Conservation (phyloP, 768 basidiomycete species). For the Termitomyces sp. region DNA sequence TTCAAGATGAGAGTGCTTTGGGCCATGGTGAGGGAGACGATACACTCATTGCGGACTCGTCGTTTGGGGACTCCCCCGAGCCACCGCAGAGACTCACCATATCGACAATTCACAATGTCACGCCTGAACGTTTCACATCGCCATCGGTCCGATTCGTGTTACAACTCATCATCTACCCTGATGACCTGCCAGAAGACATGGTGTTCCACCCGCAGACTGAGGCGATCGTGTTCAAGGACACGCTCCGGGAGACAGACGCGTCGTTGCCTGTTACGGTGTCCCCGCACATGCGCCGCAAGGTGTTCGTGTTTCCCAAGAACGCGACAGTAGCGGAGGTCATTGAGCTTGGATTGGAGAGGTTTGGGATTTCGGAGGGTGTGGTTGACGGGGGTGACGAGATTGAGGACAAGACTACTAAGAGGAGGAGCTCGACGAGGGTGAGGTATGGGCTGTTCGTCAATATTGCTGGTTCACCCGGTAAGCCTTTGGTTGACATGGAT, state of each 20-base stretch:
- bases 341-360: slow-evolving; percentile 87
- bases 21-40: slow-evolving; percentile 41
- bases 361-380: slow-evolving; percentile 95
- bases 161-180: slow-evolving; percentile 83
- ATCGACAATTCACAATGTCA: slow-evolving; percentile 42
- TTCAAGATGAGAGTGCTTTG: slow-evolving; percentile 38
- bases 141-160: slow-evolving; percentile 84
- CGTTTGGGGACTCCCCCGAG: slow-evolving; percentile 26
- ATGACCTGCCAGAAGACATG: slow-evolving; percentile 93
- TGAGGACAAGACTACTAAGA: slow-evolving; percentile 86
- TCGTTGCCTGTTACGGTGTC: slow-evolving; percentile 53
- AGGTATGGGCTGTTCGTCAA: slow-evolving; percentile 77
- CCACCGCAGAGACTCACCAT: slow-evolving; percentile 40
- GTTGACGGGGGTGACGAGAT: slow-evolving; percentile 98
- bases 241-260: slow-evolving; percentile 54
- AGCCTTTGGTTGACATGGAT: slow-evolving; percentile 22
- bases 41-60: slow-evolving; percentile 39
- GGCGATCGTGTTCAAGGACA: slow-evolving; percentile 87
- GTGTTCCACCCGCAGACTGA: slow-evolving; percentile 91
- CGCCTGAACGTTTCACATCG: slow-evolving; percentile 74
- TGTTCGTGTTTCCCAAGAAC: slow-evolving; percentile 92
- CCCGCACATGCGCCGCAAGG: slow-evolving; percentile 66
- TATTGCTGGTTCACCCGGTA: slow-evolving; percentile 60
- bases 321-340: slow-evolving; percentile 96
- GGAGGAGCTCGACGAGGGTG: slow-evolving; percentile 75